These are phyloP conservation scores for Microcyclosporella mali DNA, from an alignment of 2,329 filamentous ascomycete species.

Conservation along the genomic window DNA sequence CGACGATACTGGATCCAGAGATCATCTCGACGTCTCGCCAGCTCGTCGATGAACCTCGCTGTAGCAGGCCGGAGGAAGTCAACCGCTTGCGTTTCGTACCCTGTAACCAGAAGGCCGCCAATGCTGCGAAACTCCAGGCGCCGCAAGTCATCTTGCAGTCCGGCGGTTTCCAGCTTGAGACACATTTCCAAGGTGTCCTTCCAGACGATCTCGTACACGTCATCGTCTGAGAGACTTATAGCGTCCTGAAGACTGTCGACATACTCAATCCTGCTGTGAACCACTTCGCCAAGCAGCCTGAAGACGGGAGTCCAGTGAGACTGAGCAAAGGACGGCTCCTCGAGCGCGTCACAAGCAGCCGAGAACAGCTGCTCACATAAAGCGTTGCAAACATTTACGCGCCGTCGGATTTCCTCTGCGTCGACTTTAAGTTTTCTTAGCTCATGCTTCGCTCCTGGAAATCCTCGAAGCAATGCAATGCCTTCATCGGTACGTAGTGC, in stretches of 20 bases:
- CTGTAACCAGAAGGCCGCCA: not conserved
- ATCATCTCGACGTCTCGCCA: slow-evolving; percentile 30
- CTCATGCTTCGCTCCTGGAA: not conserved
- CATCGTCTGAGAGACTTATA: slow-evolving; percentile 14
- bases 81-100: not conserved
- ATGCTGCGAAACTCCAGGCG: slow-evolving; percentile 6
- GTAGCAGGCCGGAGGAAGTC: slow-evolving; percentile 16
- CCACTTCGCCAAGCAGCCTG: slow-evolving; percentile 12
- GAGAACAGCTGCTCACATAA: slow-evolving; percentile 29
- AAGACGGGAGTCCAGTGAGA: slow-evolving; percentile 14
- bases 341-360: slow-evolving; percentile 23
- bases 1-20: slow-evolving; percentile 29
- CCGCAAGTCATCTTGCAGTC: slow-evolving; percentile 17
- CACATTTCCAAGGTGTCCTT: slow-evolving; percentile 19
- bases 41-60: slow-evolving; percentile 32
- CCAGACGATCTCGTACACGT: slow-evolving; percentile 25
- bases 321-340: slow-evolving; percentile 31
- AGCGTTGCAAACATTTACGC: slow-evolving; percentile 27
- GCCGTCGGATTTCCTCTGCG: slow-evolving; percentile 17
- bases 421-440: slow-evolving; percentile 7
- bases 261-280: slow-evolving; percentile 11
- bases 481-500: slow-evolving; percentile 21
- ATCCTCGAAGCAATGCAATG: slow-evolving; percentile 16
- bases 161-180: slow-evolving; percentile 15
- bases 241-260: slow-evolving; percentile 12